These are phyloP conservation scores for Chrysopogon serrulatus DNA, from an alignment of 176 grass and related monocot genomes.

Conservation along the genomic window DNA sequence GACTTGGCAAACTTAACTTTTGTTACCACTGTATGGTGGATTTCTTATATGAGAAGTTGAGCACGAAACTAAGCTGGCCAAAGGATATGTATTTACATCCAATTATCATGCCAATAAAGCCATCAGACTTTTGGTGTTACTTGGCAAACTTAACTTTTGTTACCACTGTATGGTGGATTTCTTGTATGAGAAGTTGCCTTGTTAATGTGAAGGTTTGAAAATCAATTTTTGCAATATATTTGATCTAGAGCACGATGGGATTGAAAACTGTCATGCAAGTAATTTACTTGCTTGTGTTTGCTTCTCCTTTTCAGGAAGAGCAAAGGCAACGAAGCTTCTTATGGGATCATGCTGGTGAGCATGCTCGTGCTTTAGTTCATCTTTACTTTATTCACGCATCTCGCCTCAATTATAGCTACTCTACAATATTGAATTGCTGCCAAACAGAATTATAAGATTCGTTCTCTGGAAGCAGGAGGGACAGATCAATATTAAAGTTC, in stretches of 20 bases:
- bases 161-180: background rate
- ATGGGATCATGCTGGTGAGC: constrained; percentile 30
- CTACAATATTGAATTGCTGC: constrained; percentile 24
- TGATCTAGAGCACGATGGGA: constrained; percentile 11
- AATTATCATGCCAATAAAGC: background rate
- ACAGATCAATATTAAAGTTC: constrained; percentile 4
- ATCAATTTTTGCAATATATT: background rate
- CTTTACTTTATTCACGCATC: constrained; percentile 14
- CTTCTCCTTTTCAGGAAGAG: constrained; percentile 35
- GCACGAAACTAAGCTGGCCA: constrained; percentile 4
- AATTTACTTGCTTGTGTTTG: constrained; percentile 22
- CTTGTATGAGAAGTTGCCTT: constrained; percentile 13
- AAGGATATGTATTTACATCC: background rate
- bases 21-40: background rate
- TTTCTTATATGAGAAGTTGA: background rate
- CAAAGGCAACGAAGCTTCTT: constrained; percentile 41
- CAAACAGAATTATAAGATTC: constrained; percentile 30
- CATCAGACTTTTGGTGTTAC: constrained; percentile 3
- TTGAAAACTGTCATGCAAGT: constrained; percentile 16
- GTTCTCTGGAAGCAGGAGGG: constrained; percentile 25
- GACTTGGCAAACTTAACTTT: background rate
- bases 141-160: background rate
- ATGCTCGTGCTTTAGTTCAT: background rate
- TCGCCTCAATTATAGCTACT: constrained; percentile 5
- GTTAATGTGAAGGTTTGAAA: background rate